phyloP scores from a whole-genome alignment of 768 basidiomycete species.

The Leccinum broughii region DNA sequence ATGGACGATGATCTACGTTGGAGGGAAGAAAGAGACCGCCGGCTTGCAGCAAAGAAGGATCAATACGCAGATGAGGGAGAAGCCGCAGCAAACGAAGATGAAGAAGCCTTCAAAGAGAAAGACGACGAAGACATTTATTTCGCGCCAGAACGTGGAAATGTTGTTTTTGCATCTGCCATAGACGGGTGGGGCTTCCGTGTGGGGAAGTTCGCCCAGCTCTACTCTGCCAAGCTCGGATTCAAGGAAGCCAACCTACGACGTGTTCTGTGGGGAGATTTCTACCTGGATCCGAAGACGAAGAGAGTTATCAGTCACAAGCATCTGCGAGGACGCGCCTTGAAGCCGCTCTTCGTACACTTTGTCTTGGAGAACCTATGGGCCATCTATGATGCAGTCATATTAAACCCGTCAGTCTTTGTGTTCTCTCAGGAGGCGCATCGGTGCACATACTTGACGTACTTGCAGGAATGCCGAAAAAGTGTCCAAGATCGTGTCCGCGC shows the following conservation, averaged over 20 bases:
- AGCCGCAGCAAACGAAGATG: constrained; percentile 54
- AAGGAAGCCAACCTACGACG: constrained; percentile 82
- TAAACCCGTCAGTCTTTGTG: constrained; percentile 75
- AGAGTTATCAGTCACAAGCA: constrained; percentile 89
- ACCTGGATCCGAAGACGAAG: constrained; percentile 94
- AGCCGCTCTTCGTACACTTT: constrained; percentile 96
- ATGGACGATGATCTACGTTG: constrained; percentile 97
- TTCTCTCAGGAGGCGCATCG: background rate
- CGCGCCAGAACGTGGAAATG: constrained; percentile 92
- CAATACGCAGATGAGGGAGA: constrained; percentile 65
- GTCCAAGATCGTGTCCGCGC: constrained; percentile 78
- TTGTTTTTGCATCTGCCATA: constrained; percentile 93
- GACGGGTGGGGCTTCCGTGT: constrained; percentile 98
- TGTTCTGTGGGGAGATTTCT: constrained; percentile 97
- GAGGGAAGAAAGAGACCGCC: constrained; percentile 87
- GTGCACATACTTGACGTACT: constrained; percentile 11
- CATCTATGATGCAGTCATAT: constrained; percentile 86
- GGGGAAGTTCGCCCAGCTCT: constrained; percentile 90
- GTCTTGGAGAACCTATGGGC: constrained; percentile 97
- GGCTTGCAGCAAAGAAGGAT: constrained; percentile 76
- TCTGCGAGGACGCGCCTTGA: constrained; percentile 80
- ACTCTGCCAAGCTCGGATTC: constrained; percentile 86
- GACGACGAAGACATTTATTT: constrained; percentile 99
- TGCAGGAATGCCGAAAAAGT: constrained; percentile 87
- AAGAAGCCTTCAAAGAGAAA: constrained; percentile 85